These are phyloP conservation scores for Candida odintsovae DNA, from an alignment of 805 yeast genomes.

Conservation along the genomic window DNA sequence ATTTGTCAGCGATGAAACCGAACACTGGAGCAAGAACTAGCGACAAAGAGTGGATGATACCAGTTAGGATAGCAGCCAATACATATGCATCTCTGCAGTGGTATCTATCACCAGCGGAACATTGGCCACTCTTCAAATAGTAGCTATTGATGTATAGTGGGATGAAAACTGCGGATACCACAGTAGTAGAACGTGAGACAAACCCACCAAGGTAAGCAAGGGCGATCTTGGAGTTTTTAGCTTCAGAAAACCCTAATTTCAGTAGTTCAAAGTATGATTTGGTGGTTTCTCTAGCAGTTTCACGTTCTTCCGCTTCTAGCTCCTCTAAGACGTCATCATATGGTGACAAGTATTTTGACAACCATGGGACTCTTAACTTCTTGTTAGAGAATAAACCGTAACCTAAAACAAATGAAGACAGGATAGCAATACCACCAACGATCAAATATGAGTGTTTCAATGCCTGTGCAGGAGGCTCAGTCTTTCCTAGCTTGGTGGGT, in stretches of 20 bases:
- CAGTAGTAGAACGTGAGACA: conserved; percentile 59
- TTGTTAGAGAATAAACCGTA: conserved; percentile 41
- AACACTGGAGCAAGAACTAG: conserved; percentile 58
- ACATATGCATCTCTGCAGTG: conserved; percentile 59
- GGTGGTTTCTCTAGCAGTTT: conserved; percentile 5
- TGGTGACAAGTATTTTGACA: conserved; percentile 20
- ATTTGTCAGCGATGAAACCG: conserved; percentile 51
- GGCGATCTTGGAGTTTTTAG: conserved; percentile 42
- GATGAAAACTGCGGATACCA: conserved; percentile 51
- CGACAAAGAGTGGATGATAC: conserved; percentile 55
- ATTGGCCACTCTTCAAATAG: conserved; percentile 45
- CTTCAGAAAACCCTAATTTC: conserved; percentile 41
- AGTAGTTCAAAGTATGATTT: conserved; percentile 36
- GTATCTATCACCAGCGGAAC: conserved; percentile 32
- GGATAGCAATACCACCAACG: conserved; percentile 38
- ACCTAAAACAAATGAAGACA: conserved; percentile 33
- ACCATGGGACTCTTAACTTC: conserved; percentile 23
- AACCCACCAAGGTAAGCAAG: conserved; percentile 58
- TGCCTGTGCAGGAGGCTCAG: conserved; percentile 36
- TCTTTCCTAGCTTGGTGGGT: conserved; percentile 43
- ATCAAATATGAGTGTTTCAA: conserved; percentile 43
- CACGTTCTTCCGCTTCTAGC: conserved; percentile 24
- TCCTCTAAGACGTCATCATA: conserved; percentile 29
- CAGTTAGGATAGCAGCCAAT: conserved; percentile 62
- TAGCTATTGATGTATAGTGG: conserved; percentile 58